These are phyloP conservation scores for Parmales sp. DNA, from an alignment of 108 stramenopile genomes.

Conservation along the genomic window DNA sequence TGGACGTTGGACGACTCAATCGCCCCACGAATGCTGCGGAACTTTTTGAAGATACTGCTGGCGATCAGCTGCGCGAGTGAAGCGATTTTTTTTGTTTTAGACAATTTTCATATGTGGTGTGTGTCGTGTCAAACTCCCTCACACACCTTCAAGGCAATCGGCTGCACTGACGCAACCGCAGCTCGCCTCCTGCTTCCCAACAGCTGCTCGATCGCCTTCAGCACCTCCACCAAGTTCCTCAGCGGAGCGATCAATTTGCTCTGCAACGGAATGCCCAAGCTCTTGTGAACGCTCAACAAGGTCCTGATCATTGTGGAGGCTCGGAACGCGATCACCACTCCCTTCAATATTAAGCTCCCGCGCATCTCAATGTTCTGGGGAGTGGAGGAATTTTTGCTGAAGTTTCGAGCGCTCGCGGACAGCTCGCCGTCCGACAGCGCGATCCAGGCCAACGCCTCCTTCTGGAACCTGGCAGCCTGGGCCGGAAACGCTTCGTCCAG, in stretches of 20 bases:
- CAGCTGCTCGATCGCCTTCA: constrained; percentile 40
- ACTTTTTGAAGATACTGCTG: too few species aligned
- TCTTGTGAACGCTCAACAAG: constrained; percentile 28
- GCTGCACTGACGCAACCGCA: constrained; percentile 27
- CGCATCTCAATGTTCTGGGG: not conserved
- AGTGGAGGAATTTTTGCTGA: not conserved
- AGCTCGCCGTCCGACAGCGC: not conserved
- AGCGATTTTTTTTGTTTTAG: too few species aligned
- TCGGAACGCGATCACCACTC: constrained; percentile 31
- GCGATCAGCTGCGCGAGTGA: too few species aligned
- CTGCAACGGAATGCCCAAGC: constrained; percentile 20
- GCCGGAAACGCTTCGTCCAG: not conserved
- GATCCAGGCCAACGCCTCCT: not conserved
- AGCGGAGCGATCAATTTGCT: constrained; percentile 5
- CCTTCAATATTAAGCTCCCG: constrained; percentile 23
- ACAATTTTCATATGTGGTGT: too few species aligned
- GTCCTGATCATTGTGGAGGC: constrained; percentile 29
- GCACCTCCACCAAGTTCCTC: constrained; percentile 22
- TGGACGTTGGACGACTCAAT: not conserved
- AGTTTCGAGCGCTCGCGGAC: not conserved
- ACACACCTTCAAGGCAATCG: constrained; percentile 25
- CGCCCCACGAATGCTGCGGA: not conserved
- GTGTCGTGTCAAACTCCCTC: constrained; percentile 11
- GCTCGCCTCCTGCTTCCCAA: constrained; percentile 30
- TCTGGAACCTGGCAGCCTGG: not conserved